Evolutionary conservation across 805 yeast species (phyloP).

Genomic region (Hanseniaspora lachancei): DNA sequence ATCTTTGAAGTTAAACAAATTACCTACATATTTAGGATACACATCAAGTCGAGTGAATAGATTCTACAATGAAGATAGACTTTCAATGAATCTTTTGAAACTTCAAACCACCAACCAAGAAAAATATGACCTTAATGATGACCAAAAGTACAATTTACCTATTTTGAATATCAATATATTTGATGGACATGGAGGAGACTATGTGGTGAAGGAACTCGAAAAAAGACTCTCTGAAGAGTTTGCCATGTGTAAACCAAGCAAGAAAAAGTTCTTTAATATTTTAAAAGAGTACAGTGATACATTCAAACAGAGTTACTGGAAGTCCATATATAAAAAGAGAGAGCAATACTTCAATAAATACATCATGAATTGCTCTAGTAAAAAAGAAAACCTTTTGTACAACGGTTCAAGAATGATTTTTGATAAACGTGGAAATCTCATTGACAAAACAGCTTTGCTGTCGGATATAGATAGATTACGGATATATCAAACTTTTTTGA

Average conservation of each 20-base stretch:
- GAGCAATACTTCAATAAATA: slow-evolving; percentile 27
- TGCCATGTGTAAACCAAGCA: slow-evolving; percentile 31
- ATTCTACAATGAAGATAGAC: slow-evolving; percentile 67
- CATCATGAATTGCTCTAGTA: slow-evolving; percentile 25
- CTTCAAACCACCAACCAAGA: slow-evolving; percentile 28
- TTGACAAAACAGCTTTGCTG: slow-evolving; percentile 26
- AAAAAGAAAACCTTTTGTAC: slow-evolving; percentile 25
- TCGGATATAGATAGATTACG: slow-evolving; percentile 25
- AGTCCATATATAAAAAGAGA: slow-evolving; percentile 47
- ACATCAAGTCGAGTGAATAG: slow-evolving; percentile 63
- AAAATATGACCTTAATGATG: slow-evolving; percentile 16
- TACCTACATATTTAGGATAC: slow-evolving; percentile 51
- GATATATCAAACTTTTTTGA: slow-evolving; percentile 21
- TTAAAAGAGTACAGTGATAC: slow-evolving; percentile 35
- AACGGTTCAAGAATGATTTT: slow-evolving; percentile 27
- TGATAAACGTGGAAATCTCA: slow-evolving; percentile 27
- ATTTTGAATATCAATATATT: slow-evolving; percentile 64
- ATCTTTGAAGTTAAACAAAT: slow-evolving; percentile 14
- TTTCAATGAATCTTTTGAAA: slow-evolving; percentile 48
- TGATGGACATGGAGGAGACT: slow-evolving; percentile 91
- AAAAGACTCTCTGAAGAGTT: slow-evolving; percentile 40
- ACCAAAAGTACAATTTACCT: slow-evolving; percentile 13
- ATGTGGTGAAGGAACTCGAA: slow-evolving; percentile 51
- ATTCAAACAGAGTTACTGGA: slow-evolving; percentile 55
- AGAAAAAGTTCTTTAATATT: slow-evolving; percentile 32